Evolutionary conservation across 2,329 filamentous ascomycete species (phyloP), one percentile per base, ranked within the genome.

Genomic region (Ceratocystis destructans): DNA sequence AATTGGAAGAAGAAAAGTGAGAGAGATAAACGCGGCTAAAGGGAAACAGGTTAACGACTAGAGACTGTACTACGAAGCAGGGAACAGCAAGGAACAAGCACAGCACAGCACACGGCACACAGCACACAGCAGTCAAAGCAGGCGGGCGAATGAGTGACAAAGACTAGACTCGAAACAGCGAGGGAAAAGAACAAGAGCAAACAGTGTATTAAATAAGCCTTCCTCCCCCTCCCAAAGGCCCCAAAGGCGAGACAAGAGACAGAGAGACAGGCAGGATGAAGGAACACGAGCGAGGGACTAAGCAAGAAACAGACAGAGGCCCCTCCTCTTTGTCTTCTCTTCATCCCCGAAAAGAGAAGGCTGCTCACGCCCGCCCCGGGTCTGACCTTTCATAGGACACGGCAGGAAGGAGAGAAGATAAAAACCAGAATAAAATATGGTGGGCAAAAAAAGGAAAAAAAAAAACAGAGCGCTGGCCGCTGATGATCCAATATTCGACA

Each of bases 331-430:
- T 15, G 37, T 41, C 10, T 41, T 12, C 46, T 59, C n/a, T 12
- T 20, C 15, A 22, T 59, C 20, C 10, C 31, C 48, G 44, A 20
- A 37, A 45, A 57, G 50, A 41, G 64, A 41, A 59, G 17, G n/a
- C 41, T 45, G 31, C 33, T 53, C 64, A 57, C 48, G 50, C 57
- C 33, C 64, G 64, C 48, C 50, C 48, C 48, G 50, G 53, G 64
- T 53, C 64, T 65, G 41, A 45, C 64, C 25, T 41, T 59, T 15
- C 3, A 33, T 17, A 31, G 33, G 50, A 22, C 22, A 25, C n/a
- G n/a, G 22, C n/a, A 50, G 22, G 12, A 53, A 53, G n/a, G n/a
- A 8, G n/a, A 7, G 22, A 12, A 8, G n/a, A 50, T 12, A 50
- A 10, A 50, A 50, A 50, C n/a, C 22, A 20, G 1, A 50, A 20